phyloP scores from a whole-genome alignment of 805 yeast genomes.

The Torulaspora delbrueckii region DNA sequence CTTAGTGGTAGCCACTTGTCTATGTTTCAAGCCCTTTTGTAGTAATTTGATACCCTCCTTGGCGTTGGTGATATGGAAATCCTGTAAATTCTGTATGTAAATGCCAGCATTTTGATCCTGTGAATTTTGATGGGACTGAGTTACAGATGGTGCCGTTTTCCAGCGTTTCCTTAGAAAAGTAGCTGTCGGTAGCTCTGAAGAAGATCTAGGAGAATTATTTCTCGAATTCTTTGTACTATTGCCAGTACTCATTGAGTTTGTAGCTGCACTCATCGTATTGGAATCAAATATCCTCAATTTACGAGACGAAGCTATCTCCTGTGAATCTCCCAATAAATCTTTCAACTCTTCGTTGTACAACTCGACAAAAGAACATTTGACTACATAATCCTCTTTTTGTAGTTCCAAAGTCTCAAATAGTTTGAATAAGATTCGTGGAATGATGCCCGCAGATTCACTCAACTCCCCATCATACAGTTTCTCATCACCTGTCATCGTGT shows the following conservation, averaged over 20 bases:
- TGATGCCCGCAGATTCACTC: constrained; percentile 55
- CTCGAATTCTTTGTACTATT: constrained; percentile 19
- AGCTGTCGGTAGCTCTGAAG: constrained; percentile 13
- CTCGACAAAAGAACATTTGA: constrained; percentile 77
- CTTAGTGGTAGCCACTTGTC: constrained; percentile 69
- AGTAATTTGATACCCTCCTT: constrained; percentile 53
- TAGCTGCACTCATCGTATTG: constrained; percentile 1
- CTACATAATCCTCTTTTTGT: constrained; percentile 50
- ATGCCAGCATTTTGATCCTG: constrained; percentile 35
- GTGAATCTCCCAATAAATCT: constrained; percentile 50
- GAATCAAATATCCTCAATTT: constrained; percentile 50
- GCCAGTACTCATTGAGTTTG: constrained; percentile 8
- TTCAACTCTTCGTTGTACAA: constrained; percentile 80
- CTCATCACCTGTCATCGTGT: constrained; percentile 71
- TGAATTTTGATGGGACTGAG: constrained; percentile 11
- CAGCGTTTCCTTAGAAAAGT: constrained; percentile 12
- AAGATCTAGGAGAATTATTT: constrained; percentile 25
- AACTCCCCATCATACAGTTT: constrained; percentile 32
- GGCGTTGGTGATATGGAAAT: constrained; percentile 50
- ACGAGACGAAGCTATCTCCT: constrained; percentile 35
- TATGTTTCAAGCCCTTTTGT: constrained; percentile 50
- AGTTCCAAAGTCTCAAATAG: constrained; percentile 50
- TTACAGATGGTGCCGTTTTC: constrained; percentile 6
- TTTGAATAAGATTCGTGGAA: constrained; percentile 53
- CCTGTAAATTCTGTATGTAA: constrained; percentile 60